phyloP scores from a whole-genome alignment of 148 eudicot genomes.

The Silene uniflora region DNA sequence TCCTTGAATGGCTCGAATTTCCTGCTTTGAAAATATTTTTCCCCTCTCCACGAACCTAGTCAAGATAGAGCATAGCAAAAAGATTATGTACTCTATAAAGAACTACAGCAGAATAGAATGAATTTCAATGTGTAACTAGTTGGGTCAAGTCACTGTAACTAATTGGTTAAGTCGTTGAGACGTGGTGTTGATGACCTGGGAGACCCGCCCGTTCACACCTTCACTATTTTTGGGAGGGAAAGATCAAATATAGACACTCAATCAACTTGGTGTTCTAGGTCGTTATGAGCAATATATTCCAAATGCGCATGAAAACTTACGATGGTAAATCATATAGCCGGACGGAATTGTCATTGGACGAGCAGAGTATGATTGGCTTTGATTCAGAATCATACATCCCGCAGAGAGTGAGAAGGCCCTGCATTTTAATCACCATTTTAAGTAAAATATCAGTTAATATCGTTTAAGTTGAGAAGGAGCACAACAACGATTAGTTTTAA shows the following conservation, averaged over 20 bases:
- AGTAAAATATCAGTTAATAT: not conserved
- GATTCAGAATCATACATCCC: conserved; percentile 88
- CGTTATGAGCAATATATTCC: not conserved
- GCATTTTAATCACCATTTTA: conserved; percentile 27
- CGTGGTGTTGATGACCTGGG: not conserved
- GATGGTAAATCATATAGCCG: conserved; percentile 85
- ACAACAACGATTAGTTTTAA: not conserved
- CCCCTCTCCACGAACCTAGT: conserved; percentile 76
- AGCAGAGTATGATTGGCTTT: conserved; percentile 85
- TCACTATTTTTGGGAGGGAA: not conserved
- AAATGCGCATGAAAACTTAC: conserved; percentile 46
- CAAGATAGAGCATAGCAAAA: conserved; percentile 6
- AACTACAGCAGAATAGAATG: not conserved
- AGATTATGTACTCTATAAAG: not conserved
- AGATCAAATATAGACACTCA: not conserved
- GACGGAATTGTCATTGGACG: conserved; percentile 78
- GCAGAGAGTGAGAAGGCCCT: conserved; percentile 82
- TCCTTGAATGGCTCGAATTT: conserved; percentile 60
- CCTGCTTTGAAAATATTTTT: conserved; percentile 64
- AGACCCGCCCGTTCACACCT: not conserved
- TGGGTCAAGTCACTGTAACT: no score
- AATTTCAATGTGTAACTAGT: no score
- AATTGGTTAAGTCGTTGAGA: no score
- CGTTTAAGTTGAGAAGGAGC: not conserved
- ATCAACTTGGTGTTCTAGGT: not conserved